Base-by-base conservation (phyloP, 805 yeast genomes). In the Candida nemodendra region DNA sequence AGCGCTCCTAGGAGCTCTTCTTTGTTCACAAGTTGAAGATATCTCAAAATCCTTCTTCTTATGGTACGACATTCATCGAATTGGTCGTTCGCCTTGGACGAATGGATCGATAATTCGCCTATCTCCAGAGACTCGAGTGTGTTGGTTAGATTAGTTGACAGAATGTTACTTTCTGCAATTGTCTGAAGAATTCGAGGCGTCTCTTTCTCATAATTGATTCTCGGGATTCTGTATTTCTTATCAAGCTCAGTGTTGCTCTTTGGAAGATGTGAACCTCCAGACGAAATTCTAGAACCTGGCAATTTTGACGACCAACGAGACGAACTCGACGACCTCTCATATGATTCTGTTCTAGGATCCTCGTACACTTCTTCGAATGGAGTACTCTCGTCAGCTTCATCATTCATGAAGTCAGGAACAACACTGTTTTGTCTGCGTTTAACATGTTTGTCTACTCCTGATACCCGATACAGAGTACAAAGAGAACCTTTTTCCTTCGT, bases 1-100 rank as follows among this genome's bases (percentile, higher is more conserved):
- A 93, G 71, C 30, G 87, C 74, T n/a, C 97, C 98, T 45, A 93
- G 64, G 44, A 79, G 84, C 53, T 87, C 95, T 46, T 90, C 97
- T 41, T 79, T 80, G 29, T 86, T 84, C 27, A 89, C 87, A 35
- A 78, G 70, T 62, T 93, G 98, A 48, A 93, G 71, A 57, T 89
- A 89, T 45, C 88, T 68, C 47, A 93, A 68, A 12, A 93, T 78
- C 51, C 79, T 81, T 42, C 95, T 73, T 58, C 99, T 77, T 36
- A 84, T 74, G 6, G 74, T 66, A 43, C 91, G 75, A 51, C 95
- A 84, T 59, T 79, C 72, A 41, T 86, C 83, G 56, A 91, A 91
- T 38, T 77, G 75, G 18, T 66, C 67, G n/a, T 78, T 72, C 9
- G 84, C 79, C 34, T 70, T 71, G 15, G 66, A 62, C 47, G 84